Evolutionary conservation across 2,329 filamentous ascomycete genomes (phyloP), one percentile per base, ranked within the genome.

Genomic region (Botrytis cinerea): DNA sequence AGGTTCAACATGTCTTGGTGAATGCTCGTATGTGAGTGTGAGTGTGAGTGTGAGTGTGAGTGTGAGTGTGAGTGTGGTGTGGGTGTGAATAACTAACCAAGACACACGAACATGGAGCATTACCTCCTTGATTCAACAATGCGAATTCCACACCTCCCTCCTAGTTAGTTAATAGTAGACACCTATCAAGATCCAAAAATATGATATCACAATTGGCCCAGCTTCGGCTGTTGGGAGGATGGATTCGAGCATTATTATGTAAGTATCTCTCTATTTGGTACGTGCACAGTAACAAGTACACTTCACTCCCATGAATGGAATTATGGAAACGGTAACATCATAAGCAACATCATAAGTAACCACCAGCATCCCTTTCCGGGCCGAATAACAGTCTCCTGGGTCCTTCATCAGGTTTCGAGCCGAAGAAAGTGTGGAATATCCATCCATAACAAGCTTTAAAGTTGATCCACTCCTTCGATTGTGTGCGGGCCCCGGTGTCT

Each of bases 131-230:
- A 25, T 61, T 5, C 59, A 25, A 35, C 35, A 38, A 20, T 61
- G 12, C 20, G 2, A 45, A 43, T 40, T 28, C 16, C 35, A 16
- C 18, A 28, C 35, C 25, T 40, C 22, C 20, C 35, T 25, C 10
- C 38, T 38, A 38, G 28, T 28, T 28, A 28, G 28, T 28, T 28
- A 1, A 28, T 28, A 28, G 38, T 9, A 38, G 38, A 38, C 7
- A 38, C 38, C 38, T 7, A 10, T 18, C 1, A 20, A 63, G 61
- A 32, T 63, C 40, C 40, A 45, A 10, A 45, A 45, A 63, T 32
- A 63, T 63, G 61, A 63, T 63, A 63, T 63, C 61, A 63, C 61
- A 63, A 32, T 6, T 7, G 18, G 40, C 28, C 9, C 60, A 43
- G n/a, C 59, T 61, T 25, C 5, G 48, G 48, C 12, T 28, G 46